Percentiles rank a stretch among this genome's conserved stretches.
phyloP scores from a whole-genome alignment of 176 grass and related monocot genomes.

The Aegilops speltoides region DNA sequence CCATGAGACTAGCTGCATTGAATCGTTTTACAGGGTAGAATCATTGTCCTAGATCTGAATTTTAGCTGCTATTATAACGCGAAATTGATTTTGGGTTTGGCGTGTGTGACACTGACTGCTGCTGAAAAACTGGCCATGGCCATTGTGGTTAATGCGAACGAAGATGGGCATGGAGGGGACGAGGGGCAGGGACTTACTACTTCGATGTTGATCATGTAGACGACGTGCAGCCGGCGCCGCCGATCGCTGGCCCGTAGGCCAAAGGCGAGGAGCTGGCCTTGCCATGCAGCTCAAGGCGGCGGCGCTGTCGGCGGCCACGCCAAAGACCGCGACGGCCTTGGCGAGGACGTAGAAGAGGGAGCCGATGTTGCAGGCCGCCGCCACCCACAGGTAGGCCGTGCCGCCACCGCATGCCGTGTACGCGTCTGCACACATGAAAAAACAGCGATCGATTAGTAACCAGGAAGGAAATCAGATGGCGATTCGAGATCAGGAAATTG shows the following conservation, averaged over 20 bases:
- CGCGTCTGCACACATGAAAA: constrained; percentile 37
- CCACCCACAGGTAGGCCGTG: constrained; percentile 63
- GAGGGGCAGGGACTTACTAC: constrained; percentile 34
- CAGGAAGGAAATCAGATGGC: too few relatives aligned
- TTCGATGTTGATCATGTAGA: constrained; percentile 84
- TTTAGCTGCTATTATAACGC: too few relatives aligned
- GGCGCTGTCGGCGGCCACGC: not conserved
- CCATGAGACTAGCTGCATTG: too few relatives aligned
- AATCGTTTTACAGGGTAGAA: too few relatives aligned
- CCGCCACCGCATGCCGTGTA: constrained; percentile 56
- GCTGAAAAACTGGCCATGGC: too few relatives aligned
- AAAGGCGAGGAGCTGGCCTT: constrained; percentile 49
- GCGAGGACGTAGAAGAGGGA: constrained; percentile 69
- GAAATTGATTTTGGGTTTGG: too few relatives aligned
- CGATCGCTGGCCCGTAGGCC: constrained; percentile 62
- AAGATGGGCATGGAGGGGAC: not conserved
- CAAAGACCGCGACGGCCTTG: constrained; percentile 55
- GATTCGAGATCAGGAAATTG: too few relatives aligned
- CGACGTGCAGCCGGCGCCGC: constrained; percentile 57
- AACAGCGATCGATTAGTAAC: not conserved
- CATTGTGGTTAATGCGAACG: not conserved
- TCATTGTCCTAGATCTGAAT: too few relatives aligned
- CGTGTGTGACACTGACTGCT: too few relatives aligned
- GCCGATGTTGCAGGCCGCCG: constrained; percentile 49
- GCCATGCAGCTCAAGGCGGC: constrained; percentile 12